Conservation (phyloP, 2,329 filamentous ascomycete species). For the Aureobasidium sp. region DNA sequence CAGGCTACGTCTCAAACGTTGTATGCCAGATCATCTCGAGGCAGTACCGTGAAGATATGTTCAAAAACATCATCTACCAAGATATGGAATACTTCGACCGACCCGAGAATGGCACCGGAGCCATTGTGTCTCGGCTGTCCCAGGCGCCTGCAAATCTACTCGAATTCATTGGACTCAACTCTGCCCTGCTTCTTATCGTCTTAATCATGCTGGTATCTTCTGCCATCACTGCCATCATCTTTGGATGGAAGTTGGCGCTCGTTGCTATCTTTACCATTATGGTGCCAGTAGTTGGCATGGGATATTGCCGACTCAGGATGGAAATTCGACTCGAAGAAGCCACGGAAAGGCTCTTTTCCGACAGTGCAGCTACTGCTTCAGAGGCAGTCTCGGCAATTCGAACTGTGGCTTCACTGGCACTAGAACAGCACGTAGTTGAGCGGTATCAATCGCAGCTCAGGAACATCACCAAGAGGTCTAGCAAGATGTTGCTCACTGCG, state of each 20-base stretch:
- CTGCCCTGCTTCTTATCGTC: slow-evolving; percentile 46
- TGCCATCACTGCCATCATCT: slow-evolving; percentile 27
- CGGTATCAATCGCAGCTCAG: slow-evolving; percentile 49
- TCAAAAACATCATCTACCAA: slow-evolving; percentile 36
- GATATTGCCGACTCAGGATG: slow-evolving; percentile 30
- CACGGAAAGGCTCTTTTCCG: slow-evolving; percentile 26
- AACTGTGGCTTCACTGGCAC: slow-evolving; percentile 53
- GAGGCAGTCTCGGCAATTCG: slow-evolving; percentile 31
- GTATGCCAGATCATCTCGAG: neutral
- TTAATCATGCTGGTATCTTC: slow-evolving; percentile 28
- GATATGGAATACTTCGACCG: slow-evolving; percentile 38
- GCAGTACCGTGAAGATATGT: slow-evolving; percentile 29
- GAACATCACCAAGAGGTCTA: slow-evolving; percentile 50
- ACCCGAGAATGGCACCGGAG: slow-evolving; percentile 39
- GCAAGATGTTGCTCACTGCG: slow-evolving; percentile 51
- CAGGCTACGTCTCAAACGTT: slow-evolving; percentile 40
- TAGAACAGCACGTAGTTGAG: slow-evolving; percentile 53
- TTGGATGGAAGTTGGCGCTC: slow-evolving; percentile 33
- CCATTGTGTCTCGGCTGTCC: slow-evolving; percentile 36
- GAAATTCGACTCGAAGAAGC: slow-evolving; percentile 28
- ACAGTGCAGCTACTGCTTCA: slow-evolving; percentile 30
- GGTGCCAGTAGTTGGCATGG: slow-evolving; percentile 27
- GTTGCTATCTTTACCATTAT: slow-evolving; percentile 29
- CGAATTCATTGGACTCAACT: slow-evolving; percentile 39
- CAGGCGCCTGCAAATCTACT: slow-evolving; percentile 42